These are phyloP conservation scores for Wickerhamiella galacta DNA, from an alignment of 805 yeast species.

Conservation along the genomic window DNA sequence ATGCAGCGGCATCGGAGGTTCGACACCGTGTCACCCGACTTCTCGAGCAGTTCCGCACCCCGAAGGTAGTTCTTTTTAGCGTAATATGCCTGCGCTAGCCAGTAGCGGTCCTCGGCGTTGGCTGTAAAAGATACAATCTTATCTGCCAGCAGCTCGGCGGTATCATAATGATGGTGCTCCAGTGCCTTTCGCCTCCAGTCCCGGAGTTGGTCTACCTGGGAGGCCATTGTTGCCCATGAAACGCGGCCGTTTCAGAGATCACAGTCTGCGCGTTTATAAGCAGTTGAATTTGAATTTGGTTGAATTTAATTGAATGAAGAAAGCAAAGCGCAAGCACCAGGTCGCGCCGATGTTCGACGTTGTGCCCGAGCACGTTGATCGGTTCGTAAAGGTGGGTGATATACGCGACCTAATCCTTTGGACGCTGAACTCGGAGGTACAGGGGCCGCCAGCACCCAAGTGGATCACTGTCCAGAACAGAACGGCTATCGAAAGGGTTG, in stretches of 20 bases:
- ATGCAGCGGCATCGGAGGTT: slow-evolving; percentile 62
- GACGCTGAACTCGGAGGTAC: slow-evolving; percentile 26
- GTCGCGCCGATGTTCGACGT: slow-evolving; percentile 14
- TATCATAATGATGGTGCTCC: slow-evolving; percentile 76
- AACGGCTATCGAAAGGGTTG: slow-evolving; percentile 33
- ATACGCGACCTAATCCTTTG: slow-evolving; percentile 32
- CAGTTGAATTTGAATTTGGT: background rate
- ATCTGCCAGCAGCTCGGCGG: slow-evolving; percentile 86
- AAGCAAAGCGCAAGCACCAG: slow-evolving; percentile 14
- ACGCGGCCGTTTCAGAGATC: no score
- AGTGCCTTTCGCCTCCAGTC: slow-evolving; percentile 89
- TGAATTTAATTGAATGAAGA: slow-evolving; percentile 3
- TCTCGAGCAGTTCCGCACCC: slow-evolving; percentile 53
- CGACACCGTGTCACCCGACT: slow-evolving; percentile 35
- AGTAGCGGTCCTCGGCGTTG: slow-evolving; percentile 87
- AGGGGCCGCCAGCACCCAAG: slow-evolving; percentile 24
- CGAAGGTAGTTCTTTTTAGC: slow-evolving; percentile 59
- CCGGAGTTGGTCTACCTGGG: slow-evolving; percentile 73
- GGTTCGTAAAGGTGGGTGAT: slow-evolving; percentile 18
- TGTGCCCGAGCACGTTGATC: slow-evolving; percentile 3
- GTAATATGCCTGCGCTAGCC: slow-evolving; percentile 86
- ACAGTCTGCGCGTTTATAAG: no score
- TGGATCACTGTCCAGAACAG: slow-evolving; percentile 37
- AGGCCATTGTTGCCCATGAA: no score
- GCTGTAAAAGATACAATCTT: slow-evolving; percentile 66